Base-by-base conservation (phyloP, 1,284 basidiomycete genomes). In the Bondarzewia mesenterica region DNA sequence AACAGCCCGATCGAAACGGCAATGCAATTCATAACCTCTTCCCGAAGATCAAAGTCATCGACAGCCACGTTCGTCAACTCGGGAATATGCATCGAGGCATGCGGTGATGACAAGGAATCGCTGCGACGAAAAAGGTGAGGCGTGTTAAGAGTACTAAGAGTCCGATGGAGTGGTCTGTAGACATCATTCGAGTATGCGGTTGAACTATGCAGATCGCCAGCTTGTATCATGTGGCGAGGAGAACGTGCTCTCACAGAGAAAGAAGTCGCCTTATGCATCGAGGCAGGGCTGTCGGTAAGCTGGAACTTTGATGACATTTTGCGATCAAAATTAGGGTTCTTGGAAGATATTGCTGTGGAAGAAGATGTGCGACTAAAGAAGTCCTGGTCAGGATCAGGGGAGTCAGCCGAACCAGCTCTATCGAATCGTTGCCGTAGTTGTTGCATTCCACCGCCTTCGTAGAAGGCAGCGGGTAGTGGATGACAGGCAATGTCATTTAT, bases 401-500 rank as follows among this genome's bases (percentile, higher is more conserved):
- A 70, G 22, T 71, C 64, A 25, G 67, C 43, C 8, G 58, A 67
- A 12, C 71, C 60, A 49, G 72, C 70, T 16, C 73, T 74, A 57
- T 86, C 82, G 55, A 89, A 98, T 21, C 90, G 82, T 50, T 93
- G 89, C 22, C 94, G 81, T 3, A 99, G 77, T 50, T 87, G 78
- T 60, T 92, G 84, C 59, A 99, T 78, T 2, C 95, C 95, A 6
- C 90, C 90, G n/a, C 89, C 84, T 61, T 93, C 88, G 63, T 98
- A 99, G 68, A 99, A 99, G 0, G 82, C 80, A 21, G 80, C 69
- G 0, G 95, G 94, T 1, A 99, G 74, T 4, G 95, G 94, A 64
- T 97, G 92, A 53, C 92, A 94, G 12, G 96, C 95, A 52, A 97
- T 85, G 52, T 93, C 85, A 60, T 99, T 99, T 64, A 99, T 93